These are phyloP conservation scores for Domatiomyces globalis DNA, from an alignment of 2,329 filamentous ascomycete species.

Conservation along the genomic window DNA sequence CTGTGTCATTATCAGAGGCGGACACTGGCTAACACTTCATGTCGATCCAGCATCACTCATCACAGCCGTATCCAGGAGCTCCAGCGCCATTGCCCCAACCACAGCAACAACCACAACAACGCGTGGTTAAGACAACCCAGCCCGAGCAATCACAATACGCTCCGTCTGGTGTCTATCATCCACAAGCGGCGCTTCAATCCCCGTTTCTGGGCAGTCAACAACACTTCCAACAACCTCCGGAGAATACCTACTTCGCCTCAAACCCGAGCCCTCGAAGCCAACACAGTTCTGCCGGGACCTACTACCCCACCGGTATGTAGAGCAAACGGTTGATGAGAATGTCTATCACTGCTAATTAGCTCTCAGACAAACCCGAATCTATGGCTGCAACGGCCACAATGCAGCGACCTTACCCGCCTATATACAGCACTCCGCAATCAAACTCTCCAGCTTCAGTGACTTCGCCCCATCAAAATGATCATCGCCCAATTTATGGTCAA, in stretches of 20 bases:
- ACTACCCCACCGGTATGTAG: slow-evolving; percentile 68
- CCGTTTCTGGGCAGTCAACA: slow-evolving; percentile 45
- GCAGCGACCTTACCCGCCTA: slow-evolving; percentile 60
- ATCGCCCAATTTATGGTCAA: slow-evolving; percentile 67
- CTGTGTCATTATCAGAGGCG: slow-evolving; percentile 1
- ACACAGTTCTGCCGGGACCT: slow-evolving; percentile 66
- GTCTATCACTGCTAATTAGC: slow-evolving; percentile 43
- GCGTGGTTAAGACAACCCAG: slow-evolving; percentile 13
- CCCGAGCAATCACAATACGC: slow-evolving; percentile 13
- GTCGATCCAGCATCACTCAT: slow-evolving; percentile 18
- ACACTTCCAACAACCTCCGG: slow-evolving; percentile 34
- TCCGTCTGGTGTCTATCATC: slow-evolving; percentile 12
- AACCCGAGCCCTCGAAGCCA: slow-evolving; percentile 75
- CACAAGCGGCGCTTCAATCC: slow-evolving; percentile 29
- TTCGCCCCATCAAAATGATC: slow-evolving; percentile 74
- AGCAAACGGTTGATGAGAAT: slow-evolving; percentile 37
- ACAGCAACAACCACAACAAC: slow-evolving; percentile 21
- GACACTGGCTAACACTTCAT: slow-evolving; percentile 5
- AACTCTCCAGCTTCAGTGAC: slow-evolving; percentile 89
- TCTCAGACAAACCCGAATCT: slow-evolving; percentile 57
- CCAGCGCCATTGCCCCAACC: slow-evolving; percentile 14
- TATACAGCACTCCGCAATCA: slow-evolving; percentile 90
- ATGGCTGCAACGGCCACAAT: slow-evolving; percentile 53
- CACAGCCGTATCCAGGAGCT: slow-evolving; percentile 13
- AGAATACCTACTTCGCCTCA: slow-evolving; percentile 61